Conservation (phyloP, 768 basidiomycete genomes). For the Auriculariales sp. region DNA sequence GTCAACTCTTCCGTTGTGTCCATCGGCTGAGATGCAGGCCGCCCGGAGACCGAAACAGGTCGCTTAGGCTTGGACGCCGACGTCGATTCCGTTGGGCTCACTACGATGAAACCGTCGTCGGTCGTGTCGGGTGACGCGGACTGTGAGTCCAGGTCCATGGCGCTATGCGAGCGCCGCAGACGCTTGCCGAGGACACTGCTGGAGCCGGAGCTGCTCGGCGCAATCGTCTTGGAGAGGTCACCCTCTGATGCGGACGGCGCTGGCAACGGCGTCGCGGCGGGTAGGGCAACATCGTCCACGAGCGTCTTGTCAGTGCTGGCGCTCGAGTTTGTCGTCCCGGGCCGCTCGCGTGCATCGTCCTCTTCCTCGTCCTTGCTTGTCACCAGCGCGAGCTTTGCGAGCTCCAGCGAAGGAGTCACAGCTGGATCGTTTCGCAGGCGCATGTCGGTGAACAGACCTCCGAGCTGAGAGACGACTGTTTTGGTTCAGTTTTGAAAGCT, state of each 20-base stretch:
- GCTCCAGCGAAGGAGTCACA: slow-evolving; percentile 71
- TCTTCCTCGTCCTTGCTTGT: slow-evolving; percentile 86
- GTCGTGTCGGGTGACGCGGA: slow-evolving; percentile 9
- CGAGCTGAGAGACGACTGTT: slow-evolving; percentile 71
- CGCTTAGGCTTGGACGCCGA: background rate
- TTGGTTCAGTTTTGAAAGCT: slow-evolving; percentile 5
- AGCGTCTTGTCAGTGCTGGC: slow-evolving; percentile 82
- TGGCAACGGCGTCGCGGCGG: background rate
- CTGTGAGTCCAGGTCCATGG: slow-evolving; percentile 41
- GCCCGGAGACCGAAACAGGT: background rate
- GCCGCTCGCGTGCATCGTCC: slow-evolving; percentile 29
- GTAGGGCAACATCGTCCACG: slow-evolving; percentile 31
- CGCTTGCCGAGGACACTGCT: slow-evolving; percentile 55
- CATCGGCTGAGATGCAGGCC: background rate
- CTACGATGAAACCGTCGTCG: slow-evolving; percentile 28
- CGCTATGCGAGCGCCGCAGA: slow-evolving; percentile 17
- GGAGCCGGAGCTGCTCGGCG: background rate
- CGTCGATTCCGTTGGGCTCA: slow-evolving; percentile 23
- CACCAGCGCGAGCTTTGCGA: slow-evolving; percentile 83
- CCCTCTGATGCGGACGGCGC: background rate
- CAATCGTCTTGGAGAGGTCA: too few species aligned
- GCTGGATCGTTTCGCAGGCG: slow-evolving; percentile 49
- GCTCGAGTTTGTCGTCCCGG: slow-evolving; percentile 31
- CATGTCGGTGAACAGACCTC: slow-evolving; percentile 62
- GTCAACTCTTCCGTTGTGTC: background rate